Base-by-base conservation (phyloP, 192 early-diverging fungal species). In the Geranomyces michiganensis region DNA sequence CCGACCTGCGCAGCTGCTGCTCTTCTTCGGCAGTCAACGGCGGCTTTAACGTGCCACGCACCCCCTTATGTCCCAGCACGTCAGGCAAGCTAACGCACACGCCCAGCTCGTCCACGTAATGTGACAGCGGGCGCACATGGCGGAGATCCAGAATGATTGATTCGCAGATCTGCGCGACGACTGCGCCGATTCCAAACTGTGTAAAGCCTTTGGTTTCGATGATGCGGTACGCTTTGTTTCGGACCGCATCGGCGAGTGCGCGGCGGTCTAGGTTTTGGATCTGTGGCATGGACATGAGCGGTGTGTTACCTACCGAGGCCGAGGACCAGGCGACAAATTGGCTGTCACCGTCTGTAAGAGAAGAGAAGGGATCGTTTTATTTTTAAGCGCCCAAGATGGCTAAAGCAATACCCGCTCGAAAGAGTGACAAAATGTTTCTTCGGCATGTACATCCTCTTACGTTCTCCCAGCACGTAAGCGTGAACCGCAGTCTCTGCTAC, bases 271-370 rank as follows among this genome's bases (percentile, higher is more conserved):
- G 43, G 8, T 36, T 72, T 65, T 88, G 43, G 62, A 93, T 80
- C 56, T 87, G 79, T 14, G 87, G 86, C 59, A 91, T 89, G 0
- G 82, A 71, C 0, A 91, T 65, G 36, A 94, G 64, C 5, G 89
- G 87, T 19, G 85, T 83, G 29, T 91, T 90, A 26, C 85, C 93
- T 36, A 93, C 85, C 1, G 77, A 81, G 0, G 90, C 91, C 1
- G 89, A 78, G 30, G 86, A 84, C 93, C 93, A 95, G 8, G 89
- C 89, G 21, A 90, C 87, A 27, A 95, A 88, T 82, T 95, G 93
- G 29, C 86, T 89, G 70, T 95, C 92, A 66, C 92, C 93, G 46
- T 95, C 51, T 53, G 46, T 47, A 14, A 24, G 51, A 24, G 3
- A 53, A 53, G 6, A 53, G 6, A 4, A 53, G 3, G n/a, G n/a